These are phyloP conservation scores for Hortaea sp. DNA, from an alignment of 2,329 filamentous ascomycete genomes.

Conservation along the genomic window DNA sequence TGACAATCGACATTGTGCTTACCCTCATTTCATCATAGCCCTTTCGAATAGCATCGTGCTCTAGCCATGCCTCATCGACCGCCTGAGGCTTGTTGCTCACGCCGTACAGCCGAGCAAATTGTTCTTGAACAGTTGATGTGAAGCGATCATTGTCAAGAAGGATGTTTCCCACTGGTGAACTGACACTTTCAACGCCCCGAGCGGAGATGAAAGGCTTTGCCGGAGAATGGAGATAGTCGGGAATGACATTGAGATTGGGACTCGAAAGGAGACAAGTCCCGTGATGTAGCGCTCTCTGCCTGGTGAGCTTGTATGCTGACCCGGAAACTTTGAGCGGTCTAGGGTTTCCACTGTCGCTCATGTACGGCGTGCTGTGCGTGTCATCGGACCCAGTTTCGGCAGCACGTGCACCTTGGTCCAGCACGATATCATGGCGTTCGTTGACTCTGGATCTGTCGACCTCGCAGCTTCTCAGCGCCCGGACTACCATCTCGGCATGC, in stretches of 20 bases:
- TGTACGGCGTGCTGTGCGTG: slow-evolving; percentile 37
- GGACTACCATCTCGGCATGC: slow-evolving; percentile 86
- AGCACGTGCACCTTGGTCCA: slow-evolving; percentile 41
- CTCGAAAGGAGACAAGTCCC: slow-evolving; percentile 79
- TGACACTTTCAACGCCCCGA: slow-evolving; percentile 82
- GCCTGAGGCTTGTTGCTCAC: slow-evolving; percentile 28
- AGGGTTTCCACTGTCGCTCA: slow-evolving; percentile 17
- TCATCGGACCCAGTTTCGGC: slow-evolving; percentile 25
- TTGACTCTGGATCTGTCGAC: slow-evolving; percentile 63
- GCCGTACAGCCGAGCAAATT: slow-evolving; percentile 60
- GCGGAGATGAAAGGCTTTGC: slow-evolving; percentile 67
- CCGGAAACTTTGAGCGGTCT: slow-evolving; percentile 68
- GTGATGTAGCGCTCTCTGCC: slow-evolving; percentile 75
- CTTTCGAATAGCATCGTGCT: slow-evolving; percentile 46
- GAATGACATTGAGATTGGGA: slow-evolving; percentile 61
- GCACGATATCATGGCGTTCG: slow-evolving; percentile 83
- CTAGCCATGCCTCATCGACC: slow-evolving; percentile 45
- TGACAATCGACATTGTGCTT: slow-evolving; percentile 3
- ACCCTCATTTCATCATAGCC: slow-evolving; percentile 55
- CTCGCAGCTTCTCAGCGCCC: slow-evolving; percentile 58
- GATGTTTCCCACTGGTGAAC: slow-evolving; percentile 74
- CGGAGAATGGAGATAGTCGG: slow-evolving; percentile 64
- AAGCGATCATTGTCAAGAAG: slow-evolving; percentile 43
- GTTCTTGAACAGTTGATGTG: slow-evolving; percentile 36
- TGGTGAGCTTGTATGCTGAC: slow-evolving; percentile 87